Conservation (phyloP, 2,329 filamentous ascomycete species). For the Colletotrichum navitas region DNA sequence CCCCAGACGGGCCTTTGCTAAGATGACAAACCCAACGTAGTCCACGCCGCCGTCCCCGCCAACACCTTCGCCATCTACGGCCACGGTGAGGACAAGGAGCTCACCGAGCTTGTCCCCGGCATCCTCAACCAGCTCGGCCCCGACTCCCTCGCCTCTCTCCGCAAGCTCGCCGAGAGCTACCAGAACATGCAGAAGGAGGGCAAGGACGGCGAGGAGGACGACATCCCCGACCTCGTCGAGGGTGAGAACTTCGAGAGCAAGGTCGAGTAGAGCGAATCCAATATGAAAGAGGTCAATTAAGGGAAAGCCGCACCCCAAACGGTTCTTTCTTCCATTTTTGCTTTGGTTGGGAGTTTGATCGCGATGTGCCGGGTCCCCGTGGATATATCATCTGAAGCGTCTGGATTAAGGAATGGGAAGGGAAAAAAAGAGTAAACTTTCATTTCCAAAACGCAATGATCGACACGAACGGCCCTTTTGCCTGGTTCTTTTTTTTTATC, state of each 20-base stretch:
- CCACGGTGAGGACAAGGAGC: conserved; percentile 98
- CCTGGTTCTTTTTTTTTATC: neutral
- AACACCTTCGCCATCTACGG: conserved; percentile 99
- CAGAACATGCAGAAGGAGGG: conserved; percentile 98
- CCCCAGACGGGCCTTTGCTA: conserved; percentile 2
- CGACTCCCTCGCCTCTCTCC: conserved; percentile 95
- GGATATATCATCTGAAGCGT: conserved; percentile 24
- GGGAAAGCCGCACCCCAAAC: neutral
- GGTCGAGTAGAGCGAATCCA: conserved; percentile 77
- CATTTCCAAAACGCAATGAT: conserved; percentile 10
- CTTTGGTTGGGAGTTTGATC: conserved; percentile 16
- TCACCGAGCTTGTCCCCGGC: conserved; percentile 98
- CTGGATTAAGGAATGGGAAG: conserved; percentile 24
- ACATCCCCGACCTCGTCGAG: conserved; percentile 96
- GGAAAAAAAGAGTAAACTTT: conserved; percentile 17
- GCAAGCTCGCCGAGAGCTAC: conserved; percentile 99
- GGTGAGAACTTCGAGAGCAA: conserved; percentile 99
- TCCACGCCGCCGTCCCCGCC: conserved; percentile 95
- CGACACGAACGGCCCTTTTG: conserved; percentile 9
- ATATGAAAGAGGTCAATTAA: conserved; percentile 22
- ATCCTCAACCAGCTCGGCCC: conserved; percentile 99
- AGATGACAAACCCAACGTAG: conserved; percentile 60
- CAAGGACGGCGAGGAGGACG: conserved; percentile 84
- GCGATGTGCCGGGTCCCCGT: conserved; percentile 15
- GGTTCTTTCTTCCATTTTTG: conserved; percentile 13